Base-by-base conservation (phyloP, 495 filamentous ascomycete species). In the Pseudoneurospora amorphoporcata region DNA sequence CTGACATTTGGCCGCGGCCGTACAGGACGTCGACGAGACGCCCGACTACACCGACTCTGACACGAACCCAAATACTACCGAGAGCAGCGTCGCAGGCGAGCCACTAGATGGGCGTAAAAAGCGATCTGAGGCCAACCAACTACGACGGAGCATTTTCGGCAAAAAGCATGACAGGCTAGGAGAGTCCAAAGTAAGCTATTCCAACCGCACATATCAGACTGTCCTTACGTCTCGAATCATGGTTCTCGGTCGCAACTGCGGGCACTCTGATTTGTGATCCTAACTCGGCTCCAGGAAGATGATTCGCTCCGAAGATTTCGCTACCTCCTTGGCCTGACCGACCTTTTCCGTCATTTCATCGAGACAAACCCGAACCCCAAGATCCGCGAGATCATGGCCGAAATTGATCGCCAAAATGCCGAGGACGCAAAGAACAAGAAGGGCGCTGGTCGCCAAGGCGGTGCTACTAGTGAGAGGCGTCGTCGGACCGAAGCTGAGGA, bases 291-390 rank as follows among this genome's bases (percentile, higher is more conserved):
- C 71, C 77, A 97, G 93, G 95, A 98, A 82, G 93, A 97, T 84
- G 96, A 99, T 77, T 94, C 94, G 0, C 93, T 97, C 78, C 90
- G 95, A 75, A 87, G 96, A 79, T 99, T 98, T 79, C 92, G 94
- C 69, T 98, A 99, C 78, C 90, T 99, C 2, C 88, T 99, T 8
- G 96, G 96, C 37, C 85, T 98, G 68, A 99, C 96, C 65, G 96
- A 99, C 78, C 88, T 99, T 29, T 99, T 99, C 85, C 92, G 96
- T 73, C 96, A 99, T 82, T 99, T 99, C 82, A 99, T 99, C 83
- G 94, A 98, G 78, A 91, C 94, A 23, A 99, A 97, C 78, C 95
- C 94, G 3, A 92, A 98, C 75, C 94, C 94, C 0, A 90, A 90
- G 43, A 93, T 98, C 78, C 91, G 95, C 76, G 91, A 95, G 58